Evolutionary conservation across 345 rosid genomes (phyloP), one percentile per base, ranked within the genome.

Genomic region (Salix dunnii): DNA sequence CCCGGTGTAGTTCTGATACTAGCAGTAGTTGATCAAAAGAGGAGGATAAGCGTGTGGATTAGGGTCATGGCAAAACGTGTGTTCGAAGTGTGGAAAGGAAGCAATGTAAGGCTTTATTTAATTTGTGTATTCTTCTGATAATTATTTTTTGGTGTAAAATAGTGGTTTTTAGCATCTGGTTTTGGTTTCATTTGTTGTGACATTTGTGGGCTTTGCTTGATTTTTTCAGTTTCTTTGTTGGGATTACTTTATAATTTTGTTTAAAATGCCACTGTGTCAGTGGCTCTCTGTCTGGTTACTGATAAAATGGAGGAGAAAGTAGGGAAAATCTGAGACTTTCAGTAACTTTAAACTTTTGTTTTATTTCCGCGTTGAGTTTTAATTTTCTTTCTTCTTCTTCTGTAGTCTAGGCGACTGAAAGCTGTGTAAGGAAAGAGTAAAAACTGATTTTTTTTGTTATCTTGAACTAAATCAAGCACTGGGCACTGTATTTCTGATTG

Each of bases 31-130:
- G 74, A 21, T 25, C 33, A 18, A 77, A 75, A 49, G 63, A 63
- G 67, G 68, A 66, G 42, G 74, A 38, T 70, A 70, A 69, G 81
- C 70, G 70, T 67, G 81, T 6, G 64, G 36, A 49, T 33, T 79
- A 61, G 73, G 79, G 70, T 78, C 68, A 91, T 91, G 98, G 95
- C 88, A 25, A 89, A 90, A 84, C 93, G 98, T 83, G 94, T 91
- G 25, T 92, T 84, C 76, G 88, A 94, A 85, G 91, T 77, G 68
- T 94, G 98, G 98, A 90, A 88, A 91, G 98, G 98, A 77, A 92
- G 90, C 71, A 94, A 91, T 86, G 98, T 94, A 88, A 88, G 93
- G 43, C 48, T 35, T 43, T 21, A 11, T 30, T 30, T 10, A 42
- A 42, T 42, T 21, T 33, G 70, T 8, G 25, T 4, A 3, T 20